Conservation (phyloP, 371 early-diverging fungal genomes). For the Batrachochytrium dendrobatidis region DNA sequence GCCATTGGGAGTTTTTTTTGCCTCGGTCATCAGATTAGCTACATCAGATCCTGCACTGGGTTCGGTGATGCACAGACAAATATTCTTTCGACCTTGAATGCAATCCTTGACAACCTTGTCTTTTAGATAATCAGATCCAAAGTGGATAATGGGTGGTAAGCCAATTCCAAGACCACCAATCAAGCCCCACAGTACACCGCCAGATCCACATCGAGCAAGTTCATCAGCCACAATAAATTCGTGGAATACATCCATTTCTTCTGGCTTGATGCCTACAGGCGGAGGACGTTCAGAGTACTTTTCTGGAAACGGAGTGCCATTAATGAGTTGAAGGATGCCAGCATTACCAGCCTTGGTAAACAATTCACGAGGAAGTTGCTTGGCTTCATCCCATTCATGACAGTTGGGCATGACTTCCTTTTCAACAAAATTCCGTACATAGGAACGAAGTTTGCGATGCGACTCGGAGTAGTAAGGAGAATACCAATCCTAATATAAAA, state of each 20-base stretch:
- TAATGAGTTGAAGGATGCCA: conserved; percentile 63
- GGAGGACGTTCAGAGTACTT: conserved; percentile 26
- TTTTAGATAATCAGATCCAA: conserved; percentile 62
- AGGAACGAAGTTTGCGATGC: conserved; percentile 62
- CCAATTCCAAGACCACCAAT: conserved; percentile 71
- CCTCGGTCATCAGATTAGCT: conserved; percentile 63
- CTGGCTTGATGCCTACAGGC: conserved; percentile 26
- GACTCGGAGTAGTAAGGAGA: conserved; percentile 66
- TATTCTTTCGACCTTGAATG: conserved; percentile 66
- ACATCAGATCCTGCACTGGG: conserved; percentile 74
- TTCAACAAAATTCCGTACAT: conserved; percentile 67
- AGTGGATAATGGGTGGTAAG: conserved; percentile 74
- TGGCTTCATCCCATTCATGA: conserved; percentile 82
- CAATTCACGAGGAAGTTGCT: conserved; percentile 58
- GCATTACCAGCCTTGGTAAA: conserved; percentile 64
- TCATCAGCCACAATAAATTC: conserved; percentile 72
- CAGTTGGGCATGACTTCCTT: conserved; percentile 73
- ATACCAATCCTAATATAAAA: conserved; percentile 15
- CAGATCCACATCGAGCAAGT: conserved; percentile 74
- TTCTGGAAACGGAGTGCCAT: conserved; percentile 36
- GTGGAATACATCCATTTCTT: conserved; percentile 71
- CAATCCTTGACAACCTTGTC: conserved; percentile 61
- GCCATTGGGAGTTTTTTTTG: conserved; percentile 61
- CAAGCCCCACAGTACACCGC: conserved; percentile 79
- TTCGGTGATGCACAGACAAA: conserved; percentile 59